phyloP scores from a whole-genome alignment of 805 yeast genomes.

The Lipomyces yamadae region DNA sequence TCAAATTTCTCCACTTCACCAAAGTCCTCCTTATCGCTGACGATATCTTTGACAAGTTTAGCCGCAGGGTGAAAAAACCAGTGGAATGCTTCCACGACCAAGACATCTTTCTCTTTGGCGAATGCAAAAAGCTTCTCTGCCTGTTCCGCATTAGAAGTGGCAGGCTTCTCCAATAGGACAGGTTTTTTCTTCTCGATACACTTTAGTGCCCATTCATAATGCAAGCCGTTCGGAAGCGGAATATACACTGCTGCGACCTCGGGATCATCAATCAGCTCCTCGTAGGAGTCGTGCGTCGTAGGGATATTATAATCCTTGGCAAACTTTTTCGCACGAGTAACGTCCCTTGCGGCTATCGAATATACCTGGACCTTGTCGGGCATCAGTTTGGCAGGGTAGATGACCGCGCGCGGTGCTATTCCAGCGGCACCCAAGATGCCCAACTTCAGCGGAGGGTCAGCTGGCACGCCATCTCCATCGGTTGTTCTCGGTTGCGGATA shows the following conservation, averaged over 20 bases:
- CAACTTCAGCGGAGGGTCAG: conserved; percentile 22
- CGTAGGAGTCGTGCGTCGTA: conserved; percentile 24
- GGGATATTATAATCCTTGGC: conserved; percentile 28
- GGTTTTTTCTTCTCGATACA: conserved; percentile 29
- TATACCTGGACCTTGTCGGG: conserved; percentile 22
- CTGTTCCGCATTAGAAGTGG: conserved; percentile 30
- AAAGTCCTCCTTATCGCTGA: conserved; percentile 23
- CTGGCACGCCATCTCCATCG: neutral
- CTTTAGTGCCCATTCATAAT: conserved; percentile 36
- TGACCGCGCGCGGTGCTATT: conserved; percentile 31
- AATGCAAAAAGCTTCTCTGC: conserved; percentile 22
- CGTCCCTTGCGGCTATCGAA: conserved; percentile 31
- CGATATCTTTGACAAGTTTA: conserved; percentile 16
- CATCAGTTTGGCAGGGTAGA: conserved; percentile 29
- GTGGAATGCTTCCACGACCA: conserved; percentile 33
- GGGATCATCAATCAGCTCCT: conserved; percentile 27
- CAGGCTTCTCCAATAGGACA: conserved; percentile 34
- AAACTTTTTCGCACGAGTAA: conserved; percentile 20
- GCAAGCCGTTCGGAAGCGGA: conserved; percentile 35
- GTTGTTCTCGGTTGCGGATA: conserved; percentile 10
- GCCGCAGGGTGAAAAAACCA: conserved; percentile 36
- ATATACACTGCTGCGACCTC: conserved; percentile 31
- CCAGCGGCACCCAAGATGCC: conserved; percentile 35
- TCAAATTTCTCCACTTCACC: conserved; percentile 28
- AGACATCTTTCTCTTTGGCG: conserved; percentile 21